These are phyloP conservation scores for Solanum microdontum DNA, from an alignment of 257 asterid genomes.

Conservation along the genomic window DNA sequence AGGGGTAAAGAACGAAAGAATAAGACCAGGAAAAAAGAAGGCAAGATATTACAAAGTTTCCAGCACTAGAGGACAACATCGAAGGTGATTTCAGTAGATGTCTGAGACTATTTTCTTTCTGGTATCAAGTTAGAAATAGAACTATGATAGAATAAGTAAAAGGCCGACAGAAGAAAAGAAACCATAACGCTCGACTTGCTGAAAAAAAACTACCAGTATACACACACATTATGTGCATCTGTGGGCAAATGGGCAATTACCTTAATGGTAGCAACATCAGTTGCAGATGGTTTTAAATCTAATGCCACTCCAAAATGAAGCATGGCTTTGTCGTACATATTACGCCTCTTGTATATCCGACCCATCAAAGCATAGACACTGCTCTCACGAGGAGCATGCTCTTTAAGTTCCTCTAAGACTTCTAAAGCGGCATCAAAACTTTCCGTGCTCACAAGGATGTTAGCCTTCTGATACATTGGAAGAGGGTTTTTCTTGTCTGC, in stretches of 20 bases:
- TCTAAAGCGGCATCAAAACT: slow-evolving; percentile 70
- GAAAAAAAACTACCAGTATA: background rate
- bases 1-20: background rate
- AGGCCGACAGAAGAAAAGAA: background rate
- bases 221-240: background rate
- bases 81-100: background rate
- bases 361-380: slow-evolving; percentile 97
- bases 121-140: background rate
- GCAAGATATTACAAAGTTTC: background rate
- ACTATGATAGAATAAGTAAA: background rate
- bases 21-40: background rate
- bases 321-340: slow-evolving; percentile 76
- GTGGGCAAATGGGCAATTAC: slow-evolving; percentile 18
- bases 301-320: slow-evolving; percentile 88
- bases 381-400: slow-evolving; percentile 81
- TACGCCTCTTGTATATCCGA: slow-evolving; percentile 61
- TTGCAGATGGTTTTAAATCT: slow-evolving; percentile 93
- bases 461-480: slow-evolving; percentile 92
- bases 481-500: slow-evolving; percentile 97
- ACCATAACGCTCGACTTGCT: background rate
- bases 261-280: slow-evolving; percentile 93
- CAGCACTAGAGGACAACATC: background rate
- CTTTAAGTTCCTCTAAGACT: slow-evolving; percentile 94
- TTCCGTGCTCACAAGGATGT: slow-evolving; percentile 79
- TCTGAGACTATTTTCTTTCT: background rate